Evolutionary conservation across 768 basidiomycete species (phyloP).

Genomic region (Lyophyllum semitale): DNA sequence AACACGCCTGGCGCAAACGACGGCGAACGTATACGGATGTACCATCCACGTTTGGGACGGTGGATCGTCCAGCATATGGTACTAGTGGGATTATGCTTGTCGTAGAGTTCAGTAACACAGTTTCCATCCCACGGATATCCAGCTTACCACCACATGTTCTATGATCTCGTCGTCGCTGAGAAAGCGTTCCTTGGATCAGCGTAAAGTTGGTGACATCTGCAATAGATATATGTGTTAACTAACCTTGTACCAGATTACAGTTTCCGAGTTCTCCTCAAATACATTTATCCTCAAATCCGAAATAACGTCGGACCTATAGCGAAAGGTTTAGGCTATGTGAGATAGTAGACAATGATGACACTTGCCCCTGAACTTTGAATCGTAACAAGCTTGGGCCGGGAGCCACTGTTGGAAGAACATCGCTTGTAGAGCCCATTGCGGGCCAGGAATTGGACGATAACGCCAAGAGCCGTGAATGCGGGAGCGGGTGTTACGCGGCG

Average conservation of each 20-base stretch:
- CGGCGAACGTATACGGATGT: slow-evolving; percentile 75
- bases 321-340: not conserved
- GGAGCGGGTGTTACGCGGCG: not conserved
- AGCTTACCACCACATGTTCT: slow-evolving; percentile 69
- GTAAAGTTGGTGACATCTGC: slow-evolving; percentile 5
- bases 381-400: slow-evolving; percentile 10
- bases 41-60: slow-evolving; percentile 82
- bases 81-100: slow-evolving; percentile 67
- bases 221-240: slow-evolving; percentile 12
- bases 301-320: slow-evolving; percentile 69
- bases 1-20: slow-evolving; percentile 63
- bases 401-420: not conserved
- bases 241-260: slow-evolving; percentile 77
- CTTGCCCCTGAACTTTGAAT: slow-evolving; percentile 36
- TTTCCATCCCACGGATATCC: not conserved
- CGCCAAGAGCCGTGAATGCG: too few relatives aligned
- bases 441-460: too few relatives aligned
- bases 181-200: slow-evolving; percentile 63
- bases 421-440: not conserved
- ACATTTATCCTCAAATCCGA: slow-evolving; percentile 70
- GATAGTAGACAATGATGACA: not conserved
- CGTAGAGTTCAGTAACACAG: not conserved
- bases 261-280: slow-evolving; percentile 53
- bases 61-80: slow-evolving; percentile 76
- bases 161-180: slow-evolving; percentile 75